These are phyloP conservation scores for Pleoardoris graminearum DNA, from an alignment of 2,329 filamentous ascomycete species.

Conservation along the genomic window DNA sequence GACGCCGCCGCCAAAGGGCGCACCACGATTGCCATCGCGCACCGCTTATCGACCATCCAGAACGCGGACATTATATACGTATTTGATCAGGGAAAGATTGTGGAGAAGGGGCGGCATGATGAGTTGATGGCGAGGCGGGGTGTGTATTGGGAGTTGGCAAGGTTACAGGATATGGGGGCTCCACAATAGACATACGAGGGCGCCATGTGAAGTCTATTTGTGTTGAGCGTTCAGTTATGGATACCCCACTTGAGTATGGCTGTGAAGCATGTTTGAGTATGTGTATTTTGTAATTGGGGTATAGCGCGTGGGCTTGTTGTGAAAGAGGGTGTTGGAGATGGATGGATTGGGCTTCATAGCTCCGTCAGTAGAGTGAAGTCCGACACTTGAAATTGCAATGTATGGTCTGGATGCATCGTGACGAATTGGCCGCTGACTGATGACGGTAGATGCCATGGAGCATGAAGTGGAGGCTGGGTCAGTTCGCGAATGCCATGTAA, in stretches of 20 bases:
- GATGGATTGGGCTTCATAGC: no score
- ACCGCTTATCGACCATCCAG: constrained; percentile 89
- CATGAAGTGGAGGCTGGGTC: no score
- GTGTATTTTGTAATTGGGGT: neutral
- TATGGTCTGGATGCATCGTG: no score
- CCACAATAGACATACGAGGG: constrained; percentile 25
- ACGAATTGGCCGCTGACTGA: no score
- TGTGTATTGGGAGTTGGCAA: constrained; percentile 46
- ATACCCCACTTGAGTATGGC: neutral
- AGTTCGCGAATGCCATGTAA: no score
- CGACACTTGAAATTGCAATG: no score
- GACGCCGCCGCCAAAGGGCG: constrained; percentile 82
- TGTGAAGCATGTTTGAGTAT: neutral
- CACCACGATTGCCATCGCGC: constrained; percentile 94
- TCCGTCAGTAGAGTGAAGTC: no score
- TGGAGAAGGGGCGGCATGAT: constrained; percentile 83
- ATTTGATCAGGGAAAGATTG: constrained; percentile 86
- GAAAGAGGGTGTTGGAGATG: no score
- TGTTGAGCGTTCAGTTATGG: neutral
- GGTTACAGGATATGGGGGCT: constrained; percentile 42
- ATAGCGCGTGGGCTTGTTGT: neutral
- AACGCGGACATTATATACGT: constrained; percentile 95
- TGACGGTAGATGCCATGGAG: no score
- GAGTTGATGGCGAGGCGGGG: constrained; percentile 48
- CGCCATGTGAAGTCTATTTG: neutral